phyloP scores from a whole-genome alignment of 202 grass and related monocot species.

The Panicum hallii region DNA sequence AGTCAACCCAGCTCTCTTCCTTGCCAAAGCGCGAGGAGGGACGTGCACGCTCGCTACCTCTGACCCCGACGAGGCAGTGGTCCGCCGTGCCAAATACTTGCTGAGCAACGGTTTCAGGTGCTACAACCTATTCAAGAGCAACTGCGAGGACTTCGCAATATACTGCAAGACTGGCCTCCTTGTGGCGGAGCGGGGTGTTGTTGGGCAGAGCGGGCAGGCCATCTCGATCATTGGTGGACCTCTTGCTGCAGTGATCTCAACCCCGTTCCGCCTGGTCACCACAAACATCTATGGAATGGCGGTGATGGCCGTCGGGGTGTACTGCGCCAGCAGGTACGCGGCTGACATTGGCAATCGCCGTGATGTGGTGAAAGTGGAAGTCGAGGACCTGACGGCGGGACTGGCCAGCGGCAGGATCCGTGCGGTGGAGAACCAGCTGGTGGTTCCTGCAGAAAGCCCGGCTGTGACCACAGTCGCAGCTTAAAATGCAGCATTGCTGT shows the following conservation, averaged over 20 bases:
- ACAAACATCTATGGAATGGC: conserved; percentile 71
- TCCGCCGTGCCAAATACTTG: conserved; percentile 62
- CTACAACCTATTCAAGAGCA: conserved; percentile 83
- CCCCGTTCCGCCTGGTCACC: conserved; percentile 66
- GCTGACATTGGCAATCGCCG: conserved; percentile 72
- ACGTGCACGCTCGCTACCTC: conserved; percentile 71
- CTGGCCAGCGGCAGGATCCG: conserved; percentile 60
- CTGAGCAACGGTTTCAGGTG: conserved; percentile 78
- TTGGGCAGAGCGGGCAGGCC: conserved; percentile 77
- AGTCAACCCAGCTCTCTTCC: conserved; percentile 60
- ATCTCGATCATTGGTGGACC: conserved; percentile 79
- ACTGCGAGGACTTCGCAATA: conserved; percentile 80
- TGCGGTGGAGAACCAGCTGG: conserved; percentile 52
- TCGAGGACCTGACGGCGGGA: conserved; percentile 63
- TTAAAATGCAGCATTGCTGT: conserved; percentile 29
- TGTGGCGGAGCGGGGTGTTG: conserved; percentile 54
- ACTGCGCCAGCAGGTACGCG: conserved; percentile 67
- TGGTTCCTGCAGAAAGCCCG: conserved; percentile 29
- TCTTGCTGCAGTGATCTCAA: conserved; percentile 64
- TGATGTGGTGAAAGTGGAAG: conserved; percentile 62
- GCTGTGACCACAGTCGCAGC: conserved; percentile 13
- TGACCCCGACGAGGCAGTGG: conserved; percentile 52
- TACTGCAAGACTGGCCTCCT: conserved; percentile 92
- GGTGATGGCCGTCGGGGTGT: conserved; percentile 60
- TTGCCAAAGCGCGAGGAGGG: conserved; percentile 72